Base-by-base conservation (phyloP, 2,329 filamentous ascomycete species). In the Talaromyces amestolkiae region DNA sequence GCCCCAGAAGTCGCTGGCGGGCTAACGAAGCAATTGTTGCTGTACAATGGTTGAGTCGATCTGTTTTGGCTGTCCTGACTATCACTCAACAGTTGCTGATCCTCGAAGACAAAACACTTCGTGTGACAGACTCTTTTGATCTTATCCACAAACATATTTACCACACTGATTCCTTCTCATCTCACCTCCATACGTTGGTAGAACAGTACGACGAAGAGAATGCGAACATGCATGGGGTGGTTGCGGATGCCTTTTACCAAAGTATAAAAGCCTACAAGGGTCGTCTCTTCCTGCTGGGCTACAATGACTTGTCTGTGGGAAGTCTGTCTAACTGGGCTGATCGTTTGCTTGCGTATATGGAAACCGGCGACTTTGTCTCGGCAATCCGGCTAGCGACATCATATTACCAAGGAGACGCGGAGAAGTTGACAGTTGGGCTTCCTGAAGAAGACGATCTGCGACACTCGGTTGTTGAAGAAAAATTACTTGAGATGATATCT, bases 181-280 rank as follows among this genome's bases (percentile, higher is more conserved):
- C 87, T 31, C 95, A 98, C 74, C 82, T 99, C 13, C 90, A 92
- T 72, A 85, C 83, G 19, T 85, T 98, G 6, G 92, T 99, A 24
- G 95, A 98, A 76, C 89, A 93, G 67, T 82, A 95, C 19, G 90
- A 97, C 69, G 93, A 96, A 70, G 88, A 93, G 66, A 93, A 97
- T 71, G 83, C 87, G 0, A 91, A 92, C 0, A 91, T 98, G 88
- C 95, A 98, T 78, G 94, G 94, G 2, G 93, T 98, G 9, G 92
- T 98, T 58, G 94, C 94, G 8, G 95, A 99, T 82, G 95, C 93
- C 0, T 99, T 97, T 72, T 94, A 94, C 75, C 98, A 98, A 92
- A 97, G 94, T 77, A 94, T 98, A 78, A 92, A 91, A 73, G 86
- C 92, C 3, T 99, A 98, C 80, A 99, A 98, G 77, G 93, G 95